Percentiles rank a stretch among this genome's conserved stretches.
Conservation (phyloP, 345 rosid genomes). For the Eucalyptus albens region DNA sequence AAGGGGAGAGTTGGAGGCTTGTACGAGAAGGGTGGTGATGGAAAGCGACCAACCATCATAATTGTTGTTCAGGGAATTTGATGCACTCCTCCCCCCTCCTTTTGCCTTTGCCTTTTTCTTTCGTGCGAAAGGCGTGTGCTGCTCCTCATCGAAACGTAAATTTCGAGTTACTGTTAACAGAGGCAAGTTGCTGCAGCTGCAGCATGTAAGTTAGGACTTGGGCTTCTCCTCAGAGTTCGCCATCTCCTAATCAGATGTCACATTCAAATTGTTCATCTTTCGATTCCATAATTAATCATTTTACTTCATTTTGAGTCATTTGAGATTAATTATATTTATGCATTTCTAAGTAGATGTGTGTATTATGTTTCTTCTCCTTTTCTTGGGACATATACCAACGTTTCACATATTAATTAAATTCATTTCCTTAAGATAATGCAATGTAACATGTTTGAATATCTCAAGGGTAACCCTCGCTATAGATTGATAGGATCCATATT, state of each 20-base stretch:
- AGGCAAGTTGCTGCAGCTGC: background rate
- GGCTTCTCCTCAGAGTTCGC: background rate
- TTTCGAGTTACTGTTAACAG: background rate
- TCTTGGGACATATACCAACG: no score
- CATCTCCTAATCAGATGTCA: background rate
- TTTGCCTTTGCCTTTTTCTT: background rate
- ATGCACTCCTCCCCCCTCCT: conserved; percentile 15
- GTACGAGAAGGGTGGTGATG: conserved; percentile 21
- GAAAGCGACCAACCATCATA: conserved; percentile 43
- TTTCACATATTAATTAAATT: background rate
- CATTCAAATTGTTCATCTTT: background rate
- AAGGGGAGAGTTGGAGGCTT: conserved; percentile 34
- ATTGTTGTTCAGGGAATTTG: conserved; percentile 23
- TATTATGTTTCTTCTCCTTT: no score
- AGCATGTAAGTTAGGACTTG: background rate
- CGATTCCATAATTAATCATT: background rate
- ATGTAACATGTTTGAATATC: background rate
- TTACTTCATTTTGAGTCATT: background rate
- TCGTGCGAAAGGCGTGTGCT: background rate
- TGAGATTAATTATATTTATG: background rate
- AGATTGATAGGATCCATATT: background rate
- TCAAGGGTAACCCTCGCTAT: background rate
- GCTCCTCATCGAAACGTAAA: background rate
- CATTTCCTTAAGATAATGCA: background rate
- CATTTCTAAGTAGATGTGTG: background rate